phyloP scores from a whole-genome alignment of 1,284 basidiomycete species.

The Sanghuangporus baumii region DNA sequence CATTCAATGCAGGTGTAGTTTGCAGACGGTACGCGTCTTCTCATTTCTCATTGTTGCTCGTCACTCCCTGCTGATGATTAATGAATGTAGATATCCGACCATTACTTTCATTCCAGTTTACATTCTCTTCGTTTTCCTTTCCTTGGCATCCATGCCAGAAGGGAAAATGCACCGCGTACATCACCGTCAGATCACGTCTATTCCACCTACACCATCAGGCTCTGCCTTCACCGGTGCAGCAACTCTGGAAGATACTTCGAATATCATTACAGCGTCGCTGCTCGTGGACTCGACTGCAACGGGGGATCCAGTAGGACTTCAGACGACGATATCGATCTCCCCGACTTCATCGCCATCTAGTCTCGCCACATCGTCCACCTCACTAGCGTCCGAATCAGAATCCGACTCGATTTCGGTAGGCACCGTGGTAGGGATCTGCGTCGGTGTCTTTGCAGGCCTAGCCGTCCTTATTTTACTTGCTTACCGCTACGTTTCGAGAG shows the following conservation, averaged over 20 bases:
- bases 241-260: background rate
- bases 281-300: conserved; percentile 1
- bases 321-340: background rate
- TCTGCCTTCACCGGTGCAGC: background rate
- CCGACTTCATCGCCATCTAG: background rate
- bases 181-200: background rate
- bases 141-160: background rate
- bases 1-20: background rate
- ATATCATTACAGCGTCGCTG: background rate
- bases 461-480: conserved; percentile 6
- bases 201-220: background rate
- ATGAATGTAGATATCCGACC: background rate
- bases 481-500: background rate
- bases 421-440: conserved; percentile 17
- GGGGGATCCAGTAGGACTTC: background rate
- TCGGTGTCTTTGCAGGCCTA: conserved; percentile 15
- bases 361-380: background rate
- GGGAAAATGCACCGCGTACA: conserved; percentile 1
- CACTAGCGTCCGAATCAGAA: background rate
- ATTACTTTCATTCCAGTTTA: background rate
- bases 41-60: background rate
- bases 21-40: background rate
- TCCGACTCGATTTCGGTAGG: conserved; percentile 14
- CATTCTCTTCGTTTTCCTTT: background rate
- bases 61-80: background rate